These are phyloP conservation scores for Xylaria sp. DNA, from an alignment of 2,329 filamentous ascomycete genomes.

Conservation along the genomic window DNA sequence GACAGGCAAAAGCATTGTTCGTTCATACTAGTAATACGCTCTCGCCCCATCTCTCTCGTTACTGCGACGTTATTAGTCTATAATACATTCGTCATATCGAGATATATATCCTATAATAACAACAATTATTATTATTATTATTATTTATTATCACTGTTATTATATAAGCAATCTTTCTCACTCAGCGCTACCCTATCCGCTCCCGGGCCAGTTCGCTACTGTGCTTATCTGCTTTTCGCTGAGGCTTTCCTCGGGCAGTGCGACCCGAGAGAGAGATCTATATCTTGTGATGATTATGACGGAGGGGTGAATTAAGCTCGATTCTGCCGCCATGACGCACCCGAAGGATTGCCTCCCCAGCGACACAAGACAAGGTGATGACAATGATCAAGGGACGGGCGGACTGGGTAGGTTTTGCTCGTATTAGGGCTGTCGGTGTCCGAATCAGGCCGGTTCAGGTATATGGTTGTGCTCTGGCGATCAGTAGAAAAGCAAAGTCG, in stretches of 20 bases:
- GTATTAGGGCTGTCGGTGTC: constrained; percentile 30
- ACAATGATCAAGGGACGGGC: neutral
- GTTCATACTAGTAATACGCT: too few species aligned
- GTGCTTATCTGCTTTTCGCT: neutral
- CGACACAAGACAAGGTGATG: constrained; percentile 1
- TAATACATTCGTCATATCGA: too few species aligned
- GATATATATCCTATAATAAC: too few species aligned
- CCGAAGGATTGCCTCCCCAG: constrained; percentile 7
- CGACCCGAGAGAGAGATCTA: constrained; percentile 21
- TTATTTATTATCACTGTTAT: too few species aligned
- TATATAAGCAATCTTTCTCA: constrained; percentile 10
- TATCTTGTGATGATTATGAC: constrained; percentile 2
- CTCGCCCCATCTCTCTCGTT: too few species aligned
- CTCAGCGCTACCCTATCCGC: neutral
- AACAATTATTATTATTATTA: too few species aligned
- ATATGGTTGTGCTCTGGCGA: constrained; percentile 9
- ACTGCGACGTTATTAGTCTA: too few species aligned
- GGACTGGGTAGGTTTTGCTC: neutral
- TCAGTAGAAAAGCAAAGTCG: neutral
- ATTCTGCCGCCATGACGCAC: neutral
- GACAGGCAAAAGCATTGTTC: too few species aligned
- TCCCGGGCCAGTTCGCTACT: neutral
- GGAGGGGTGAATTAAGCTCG: neutral
- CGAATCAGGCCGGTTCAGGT: constrained; percentile 16
- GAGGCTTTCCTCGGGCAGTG: constrained; percentile 20